Base-by-base conservation (phyloP, 148 eudicot species). In the Talinum fruticosum region DNA sequence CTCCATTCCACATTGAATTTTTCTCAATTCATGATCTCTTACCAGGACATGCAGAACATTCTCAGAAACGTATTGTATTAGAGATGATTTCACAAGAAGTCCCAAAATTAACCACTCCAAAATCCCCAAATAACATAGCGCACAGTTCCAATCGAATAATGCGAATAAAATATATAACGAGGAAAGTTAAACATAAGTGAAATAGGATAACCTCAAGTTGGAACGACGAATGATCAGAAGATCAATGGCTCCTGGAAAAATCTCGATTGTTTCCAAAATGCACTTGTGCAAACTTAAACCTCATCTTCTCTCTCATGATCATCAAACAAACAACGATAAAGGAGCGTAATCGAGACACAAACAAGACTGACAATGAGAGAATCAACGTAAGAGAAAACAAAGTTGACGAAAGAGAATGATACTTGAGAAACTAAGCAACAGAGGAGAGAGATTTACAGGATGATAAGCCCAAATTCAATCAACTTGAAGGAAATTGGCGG, bases 401-500 rank as follows among this genome's bases (percentile, higher is more conserved):
- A 35, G 0, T 26, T 13, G 19, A 15, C 12, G 13, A 30, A 30
- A 30, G 6, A 33, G 12, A 7, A 1, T 4, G 26, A 36, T 2
- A 68, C 21, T 36, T 36, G 72, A 35, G 14, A 23, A 24, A 24
- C 0, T 13, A 14, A 23, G 23, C 30, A 44, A 41, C 19, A 28
- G 73, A 71, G 23, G 33, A 44, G 0, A 44, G 33, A 44, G 23
- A 71, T 36, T 28, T 12, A 71, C 73, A 28, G 34, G 54, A 71
- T 28, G 21, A 71, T 23, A 10, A 4, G 16, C 45, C 45, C 15
- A 14, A 69, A 36, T 1, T 41, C 33, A 28, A 13, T 0, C 10
- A 70, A 8, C 24, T 41, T 28, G 26, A 70, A 70, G 19, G 73
- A n/a, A 44, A 70, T 41, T 24, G 54, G 53, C 53, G 73, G 54